Conservation (phyloP, 257 asterid genomes). For the Anisodus acutangulus region DNA sequence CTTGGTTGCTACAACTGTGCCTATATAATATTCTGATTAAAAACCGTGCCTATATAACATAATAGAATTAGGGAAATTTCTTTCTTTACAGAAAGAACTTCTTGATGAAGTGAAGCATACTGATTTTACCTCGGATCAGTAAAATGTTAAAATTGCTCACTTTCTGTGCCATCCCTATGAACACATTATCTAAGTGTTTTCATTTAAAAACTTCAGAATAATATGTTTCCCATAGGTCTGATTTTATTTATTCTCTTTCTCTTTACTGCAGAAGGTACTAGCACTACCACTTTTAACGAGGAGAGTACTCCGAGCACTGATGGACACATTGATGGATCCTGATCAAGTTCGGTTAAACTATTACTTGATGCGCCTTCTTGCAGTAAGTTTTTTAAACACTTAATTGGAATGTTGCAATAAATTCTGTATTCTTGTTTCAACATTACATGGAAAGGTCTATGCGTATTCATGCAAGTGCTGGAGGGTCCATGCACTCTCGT, state of each 20-base stretch:
- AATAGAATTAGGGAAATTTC: background rate
- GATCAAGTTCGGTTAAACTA: slow-evolving; percentile 58
- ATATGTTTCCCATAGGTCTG: background rate
- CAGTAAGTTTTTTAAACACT: slow-evolving; percentile 47
- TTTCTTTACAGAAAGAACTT: background rate
- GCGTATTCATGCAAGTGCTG: background rate
- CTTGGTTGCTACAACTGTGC: background rate
- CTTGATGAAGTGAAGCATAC: background rate
- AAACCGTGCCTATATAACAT: background rate
- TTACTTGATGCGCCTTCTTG: slow-evolving; percentile 58
- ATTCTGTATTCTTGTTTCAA: slow-evolving; percentile 4
- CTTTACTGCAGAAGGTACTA: slow-evolving; percentile 49
- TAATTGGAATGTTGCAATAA: background rate
- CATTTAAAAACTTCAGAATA: background rate
- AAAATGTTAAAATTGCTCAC: background rate
- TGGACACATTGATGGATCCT: slow-evolving; percentile 55
- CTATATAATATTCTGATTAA: background rate
- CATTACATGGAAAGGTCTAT: background rate
- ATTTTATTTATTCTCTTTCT: slow-evolving; percentile 1
- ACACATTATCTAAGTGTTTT: background rate
- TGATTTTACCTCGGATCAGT: background rate
- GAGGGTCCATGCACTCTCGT: background rate
- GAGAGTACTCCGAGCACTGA: slow-evolving; percentile 42
- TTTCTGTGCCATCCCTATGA: background rate
- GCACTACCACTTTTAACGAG: slow-evolving; percentile 53